These are phyloP conservation scores for Ascochyta pisi DNA, from an alignment of 2,329 filamentous ascomycete species.

Conservation along the genomic window DNA sequence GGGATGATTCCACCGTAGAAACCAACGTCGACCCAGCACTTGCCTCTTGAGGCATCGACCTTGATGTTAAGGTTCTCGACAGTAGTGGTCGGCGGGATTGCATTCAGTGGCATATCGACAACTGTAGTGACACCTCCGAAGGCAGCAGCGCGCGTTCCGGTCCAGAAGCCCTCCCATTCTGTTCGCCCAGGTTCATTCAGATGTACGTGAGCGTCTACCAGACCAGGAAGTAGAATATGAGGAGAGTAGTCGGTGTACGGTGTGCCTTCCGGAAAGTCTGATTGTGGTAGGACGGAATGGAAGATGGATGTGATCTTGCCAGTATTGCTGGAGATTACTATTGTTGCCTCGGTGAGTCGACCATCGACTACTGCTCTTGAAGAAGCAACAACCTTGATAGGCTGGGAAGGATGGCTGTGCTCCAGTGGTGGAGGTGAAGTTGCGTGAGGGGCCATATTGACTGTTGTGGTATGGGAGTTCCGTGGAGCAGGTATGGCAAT, in stretches of 20 bases:
- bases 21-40: conserved; percentile 99
- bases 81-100: conserved; percentile 94
- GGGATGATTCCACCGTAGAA: conserved; percentile 97
- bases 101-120: conserved; percentile 96
- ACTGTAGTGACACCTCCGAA: conserved; percentile 97
- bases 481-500: neutral
- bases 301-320: conserved; percentile 85
- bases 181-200: conserved; percentile 96
- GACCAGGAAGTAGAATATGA: conserved; percentile 81
- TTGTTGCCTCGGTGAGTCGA: conserved; percentile 79
- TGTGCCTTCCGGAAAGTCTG: conserved; percentile 74
- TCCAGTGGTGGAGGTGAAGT: conserved; percentile 39
- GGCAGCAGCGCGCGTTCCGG: conserved; percentile 89
- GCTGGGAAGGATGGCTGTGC: conserved; percentile 43
- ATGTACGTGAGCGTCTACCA: conserved; percentile 97
- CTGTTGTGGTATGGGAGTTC: neutral
- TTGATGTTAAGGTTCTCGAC: conserved; percentile 83
- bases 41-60: conserved; percentile 78
- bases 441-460: conserved; percentile 49
- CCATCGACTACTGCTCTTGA: conserved; percentile 81
- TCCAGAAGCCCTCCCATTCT: conserved; percentile 98
- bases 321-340: conserved; percentile 76
- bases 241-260: conserved; percentile 86
- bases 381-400: conserved; percentile 80
- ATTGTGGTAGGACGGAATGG: conserved; percentile 74